A percentile compares a stretch with the other conserved stretches of the same genome.
Evolutionary conservation across 345 rosid species (phyloP).

Genomic region (Salix exigua): DNA sequence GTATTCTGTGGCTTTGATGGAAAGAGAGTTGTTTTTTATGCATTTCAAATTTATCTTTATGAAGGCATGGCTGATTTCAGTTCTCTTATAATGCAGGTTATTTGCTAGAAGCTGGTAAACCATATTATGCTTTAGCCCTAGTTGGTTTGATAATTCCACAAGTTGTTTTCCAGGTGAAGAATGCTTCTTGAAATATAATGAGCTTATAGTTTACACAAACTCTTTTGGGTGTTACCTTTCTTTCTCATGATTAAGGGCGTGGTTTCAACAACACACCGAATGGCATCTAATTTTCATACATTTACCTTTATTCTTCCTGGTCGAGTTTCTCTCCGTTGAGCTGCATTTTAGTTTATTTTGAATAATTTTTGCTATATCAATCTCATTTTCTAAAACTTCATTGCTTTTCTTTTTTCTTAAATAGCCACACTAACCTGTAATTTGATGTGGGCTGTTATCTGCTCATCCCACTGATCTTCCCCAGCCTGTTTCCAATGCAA

Average conservation of each 20-base stretch:
- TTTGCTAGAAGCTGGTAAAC: conserved; percentile 90
- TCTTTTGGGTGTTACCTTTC: background rate
- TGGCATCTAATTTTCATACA: background rate
- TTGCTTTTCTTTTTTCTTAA: background rate
- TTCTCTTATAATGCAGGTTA: conserved; percentile 50
- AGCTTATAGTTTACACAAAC: background rate
- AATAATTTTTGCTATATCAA: background rate
- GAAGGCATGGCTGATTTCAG: background rate
- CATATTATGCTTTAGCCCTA: conserved; percentile 78
- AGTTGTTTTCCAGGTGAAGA: conserved; percentile 75
- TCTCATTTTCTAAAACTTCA: background rate
- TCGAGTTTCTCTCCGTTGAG: background rate
- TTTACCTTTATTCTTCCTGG: background rate
- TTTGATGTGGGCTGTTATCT: background rate
- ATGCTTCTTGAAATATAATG: background rate
- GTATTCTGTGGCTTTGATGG: background rate
- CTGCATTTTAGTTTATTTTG: background rate
- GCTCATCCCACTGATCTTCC: background rate
- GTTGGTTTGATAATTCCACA: conserved; percentile 76
- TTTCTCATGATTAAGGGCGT: background rate
- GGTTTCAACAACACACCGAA: background rate
- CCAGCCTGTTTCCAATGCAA: background rate
- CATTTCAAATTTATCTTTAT: background rate
- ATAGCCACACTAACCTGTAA: background rate
- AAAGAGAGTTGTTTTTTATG: background rate